Evolutionary conservation across 2,329 filamentous ascomycete species (phyloP).

Genomic region (Pestalotiopsis sp.): DNA sequence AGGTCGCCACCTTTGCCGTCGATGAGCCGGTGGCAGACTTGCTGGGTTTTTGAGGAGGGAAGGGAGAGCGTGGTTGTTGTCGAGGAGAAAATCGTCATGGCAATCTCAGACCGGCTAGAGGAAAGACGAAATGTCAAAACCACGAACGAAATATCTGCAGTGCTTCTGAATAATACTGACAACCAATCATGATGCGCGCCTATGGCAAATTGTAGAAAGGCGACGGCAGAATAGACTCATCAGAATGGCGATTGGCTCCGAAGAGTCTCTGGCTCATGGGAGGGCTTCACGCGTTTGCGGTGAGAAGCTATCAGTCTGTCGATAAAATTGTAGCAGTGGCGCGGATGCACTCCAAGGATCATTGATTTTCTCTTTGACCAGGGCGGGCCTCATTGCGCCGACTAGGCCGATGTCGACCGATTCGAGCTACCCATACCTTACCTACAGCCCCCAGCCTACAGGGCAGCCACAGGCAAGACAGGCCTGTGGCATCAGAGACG

Average conservation of each 20-base stretch:
- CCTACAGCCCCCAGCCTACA: neutral
- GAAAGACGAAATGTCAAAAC: neutral
- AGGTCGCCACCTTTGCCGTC: neutral
- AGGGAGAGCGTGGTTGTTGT: neutral
- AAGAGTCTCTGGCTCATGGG: neutral
- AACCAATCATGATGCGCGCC: constrained; percentile 7
- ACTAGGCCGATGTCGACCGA: neutral
- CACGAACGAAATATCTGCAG: neutral
- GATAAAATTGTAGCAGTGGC: neutral
- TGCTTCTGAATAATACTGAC: neutral
- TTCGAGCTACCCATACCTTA: neutral
- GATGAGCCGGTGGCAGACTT: neutral
- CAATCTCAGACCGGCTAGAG: neutral
- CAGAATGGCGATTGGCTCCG: neutral
- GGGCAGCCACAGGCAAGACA: neutral
- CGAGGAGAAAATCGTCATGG: neutral
- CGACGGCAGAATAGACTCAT: neutral
- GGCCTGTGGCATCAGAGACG: neutral
- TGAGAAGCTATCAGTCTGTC: neutral
- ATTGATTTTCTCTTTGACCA: constrained; percentile 11
- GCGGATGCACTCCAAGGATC: neutral
- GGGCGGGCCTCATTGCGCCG: neutral
- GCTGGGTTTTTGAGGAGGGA: neutral
- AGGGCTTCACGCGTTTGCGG: neutral
- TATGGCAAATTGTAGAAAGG: neutral